Base-by-base conservation (phyloP, 495 filamentous ascomycete genomes). In the Hypoxylon rickii region DNA sequence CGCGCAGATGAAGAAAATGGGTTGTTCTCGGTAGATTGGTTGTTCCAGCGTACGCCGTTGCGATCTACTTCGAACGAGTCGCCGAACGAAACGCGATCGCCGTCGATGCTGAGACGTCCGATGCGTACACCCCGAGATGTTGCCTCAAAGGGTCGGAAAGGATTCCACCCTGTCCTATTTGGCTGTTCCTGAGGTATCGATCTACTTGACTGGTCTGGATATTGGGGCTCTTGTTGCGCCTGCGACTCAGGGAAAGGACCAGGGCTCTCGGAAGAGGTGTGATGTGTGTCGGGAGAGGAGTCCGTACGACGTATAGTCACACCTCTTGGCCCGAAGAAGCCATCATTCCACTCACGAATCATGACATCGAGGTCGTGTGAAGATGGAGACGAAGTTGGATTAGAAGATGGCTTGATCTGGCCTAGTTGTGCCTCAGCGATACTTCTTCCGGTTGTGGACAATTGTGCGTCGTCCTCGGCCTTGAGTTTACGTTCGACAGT, bases 321-420 rank as follows among this genome's bases (percentile, higher is more conserved):
- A 13, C 75, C 69, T 21, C 79, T 58, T 13, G 73, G 77, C 4
- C 26, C 60, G 41, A 80, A 80, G 65, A 82, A 80, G 8, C 76
- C 70, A 3, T 73, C 65, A 37, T 82, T 82, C 79, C 79, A 82
- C 51, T 80, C 75, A 41, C 58, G 42, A n/a, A 73, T 69, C 11
- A 70, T 75, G 1, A 50, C 44, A 22, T 75, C 73, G 20, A 71
- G 29, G 26, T 65, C 44, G 39, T 51, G 57, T 1, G 21, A 22
- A 16, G 58, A 29, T n/a, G 40, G 43, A 15, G 44, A 20, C 10
- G 37, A 16, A n/a, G 32, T 6, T 10, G 40, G 42, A 19, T 36
- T 58, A 29, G 31, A 20, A 10, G 49, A 43, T 24, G 36, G 38
- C 21, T 67, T 67, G 45, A 67, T 63, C 50, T 62, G 68, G 20